phyloP scores from a whole-genome alignment of 352 stramenopile species.

The Globisporangium acanthophoron region DNA sequence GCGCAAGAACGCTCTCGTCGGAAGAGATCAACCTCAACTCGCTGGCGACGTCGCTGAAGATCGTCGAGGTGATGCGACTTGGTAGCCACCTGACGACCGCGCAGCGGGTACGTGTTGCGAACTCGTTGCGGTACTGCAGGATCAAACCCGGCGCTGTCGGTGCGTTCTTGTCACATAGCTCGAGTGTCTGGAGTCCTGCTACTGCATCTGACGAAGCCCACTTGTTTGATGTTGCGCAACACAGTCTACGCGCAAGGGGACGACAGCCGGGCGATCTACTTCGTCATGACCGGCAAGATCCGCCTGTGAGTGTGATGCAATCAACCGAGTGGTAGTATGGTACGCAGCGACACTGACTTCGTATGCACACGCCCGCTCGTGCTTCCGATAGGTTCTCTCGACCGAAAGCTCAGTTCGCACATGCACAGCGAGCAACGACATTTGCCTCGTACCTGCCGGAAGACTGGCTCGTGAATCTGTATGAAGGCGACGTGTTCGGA shows the following conservation, averaged over 20 bases:
- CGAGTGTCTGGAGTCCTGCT: not conserved
- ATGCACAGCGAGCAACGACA: not conserved
- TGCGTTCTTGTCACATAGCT: not conserved
- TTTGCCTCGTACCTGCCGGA: not conserved
- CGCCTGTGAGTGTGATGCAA: constrained; percentile 17
- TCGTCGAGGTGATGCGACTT: constrained; percentile 27
- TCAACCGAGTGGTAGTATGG: not conserved
- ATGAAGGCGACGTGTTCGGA: constrained; percentile 36
- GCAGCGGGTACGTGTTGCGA: constrained; percentile 18
- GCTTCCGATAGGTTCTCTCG: constrained; percentile 2
- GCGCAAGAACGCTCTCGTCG: not conserved
- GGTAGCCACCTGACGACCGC: constrained; percentile 13
- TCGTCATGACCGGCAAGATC: constrained; percentile 25
- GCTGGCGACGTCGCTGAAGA: constrained; percentile 18
- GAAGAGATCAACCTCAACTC: constrained; percentile 8
- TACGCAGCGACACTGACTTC: not conserved
- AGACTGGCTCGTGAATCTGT: constrained; percentile 22
- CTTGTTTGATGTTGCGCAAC: not conserved
- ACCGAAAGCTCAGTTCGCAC: constrained; percentile 1
- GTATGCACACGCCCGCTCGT: too few relatives aligned
- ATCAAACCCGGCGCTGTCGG: constrained; percentile 17
- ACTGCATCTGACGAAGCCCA: not conserved
- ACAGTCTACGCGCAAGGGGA: constrained; percentile 32
- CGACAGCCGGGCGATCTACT: constrained; percentile 21
- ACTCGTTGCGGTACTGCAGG: constrained; percentile 18